phyloP scores from a whole-genome alignment of 441 rosid genomes.

The Viola pubescens region DNA sequence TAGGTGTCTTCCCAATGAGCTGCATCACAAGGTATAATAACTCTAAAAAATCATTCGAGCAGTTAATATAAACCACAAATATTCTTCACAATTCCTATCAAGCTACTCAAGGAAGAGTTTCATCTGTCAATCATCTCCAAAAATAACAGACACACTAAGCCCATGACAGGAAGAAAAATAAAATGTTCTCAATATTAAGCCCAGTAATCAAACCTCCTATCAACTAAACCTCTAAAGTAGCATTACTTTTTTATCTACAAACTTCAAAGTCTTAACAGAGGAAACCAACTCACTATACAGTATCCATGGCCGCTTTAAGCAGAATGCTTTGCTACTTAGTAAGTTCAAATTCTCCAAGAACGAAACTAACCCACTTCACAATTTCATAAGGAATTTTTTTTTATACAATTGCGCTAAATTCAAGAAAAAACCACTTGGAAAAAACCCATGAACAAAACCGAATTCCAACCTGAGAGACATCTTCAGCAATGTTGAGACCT shows the following conservation, averaged over 20 bases:
- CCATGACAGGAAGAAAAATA: too few species aligned
- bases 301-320: not conserved
- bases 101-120: too few species aligned
- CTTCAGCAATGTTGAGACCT: conserved; percentile 82
- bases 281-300: not conserved
- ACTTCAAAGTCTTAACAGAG: not conserved
- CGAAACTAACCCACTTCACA: conserved; percentile 11
- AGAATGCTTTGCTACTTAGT: not conserved
- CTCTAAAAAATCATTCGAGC: too few species aligned
- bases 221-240: too few species aligned
- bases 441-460: not conserved
- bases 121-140: too few species aligned
- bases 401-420: not conserved
- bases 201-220: too few species aligned
- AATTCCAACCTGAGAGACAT: conserved; percentile 64
- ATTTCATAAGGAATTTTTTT: conserved; percentile 1
- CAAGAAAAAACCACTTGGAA: not conserved
- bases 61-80: too few species aligned
- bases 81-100: too few species aligned
- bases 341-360: not conserved
- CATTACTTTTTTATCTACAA: not conserved
- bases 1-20: conserved; percentile 95
- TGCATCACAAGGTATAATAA: conserved; percentile 22
- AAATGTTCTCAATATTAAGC: too few species aligned
- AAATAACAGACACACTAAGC: too few species aligned